Conservation (phyloP, 2,329 filamentous ascomycete genomes). For the Penicillium aurantiogriseum region DNA sequence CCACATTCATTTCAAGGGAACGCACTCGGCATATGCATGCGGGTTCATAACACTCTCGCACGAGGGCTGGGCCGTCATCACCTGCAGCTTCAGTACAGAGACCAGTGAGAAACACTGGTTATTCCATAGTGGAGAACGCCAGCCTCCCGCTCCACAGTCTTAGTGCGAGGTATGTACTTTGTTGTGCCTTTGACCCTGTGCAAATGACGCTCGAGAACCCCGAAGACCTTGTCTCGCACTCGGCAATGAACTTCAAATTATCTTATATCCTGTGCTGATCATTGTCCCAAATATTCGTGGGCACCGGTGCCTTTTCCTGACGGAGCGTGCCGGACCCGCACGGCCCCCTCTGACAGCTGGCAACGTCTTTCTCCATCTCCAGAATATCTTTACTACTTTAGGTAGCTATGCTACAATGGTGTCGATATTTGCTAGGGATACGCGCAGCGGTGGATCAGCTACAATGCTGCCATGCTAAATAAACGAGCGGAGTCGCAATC, state of each 20-base stretch:
- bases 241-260: too few species aligned
- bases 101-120: not conserved
- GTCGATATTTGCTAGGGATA: not conserved
- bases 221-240: not conserved
- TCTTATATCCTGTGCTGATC: not conserved
- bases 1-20: not conserved
- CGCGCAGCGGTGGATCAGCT: not conserved
- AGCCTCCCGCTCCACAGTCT: not conserved
- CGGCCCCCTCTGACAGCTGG: not conserved
- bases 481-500: not conserved
- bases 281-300: not conserved
- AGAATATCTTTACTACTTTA: conserved; percentile 1
- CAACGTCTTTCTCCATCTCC: not conserved
- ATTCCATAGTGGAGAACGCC: conserved; percentile 6
- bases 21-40: not conserved
- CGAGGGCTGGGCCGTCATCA: not conserved
- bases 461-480: not conserved
- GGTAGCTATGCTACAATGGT: not conserved
- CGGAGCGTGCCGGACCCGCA: not conserved
- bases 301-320: not conserved
- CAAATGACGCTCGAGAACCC: not conserved
- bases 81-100: not conserved
- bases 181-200: not conserved
- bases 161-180: not conserved
- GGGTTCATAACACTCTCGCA: not conserved